Evolutionary conservation across 108 stramenopile species (phyloP).

Genomic region (Nitzschia putrida): DNA sequence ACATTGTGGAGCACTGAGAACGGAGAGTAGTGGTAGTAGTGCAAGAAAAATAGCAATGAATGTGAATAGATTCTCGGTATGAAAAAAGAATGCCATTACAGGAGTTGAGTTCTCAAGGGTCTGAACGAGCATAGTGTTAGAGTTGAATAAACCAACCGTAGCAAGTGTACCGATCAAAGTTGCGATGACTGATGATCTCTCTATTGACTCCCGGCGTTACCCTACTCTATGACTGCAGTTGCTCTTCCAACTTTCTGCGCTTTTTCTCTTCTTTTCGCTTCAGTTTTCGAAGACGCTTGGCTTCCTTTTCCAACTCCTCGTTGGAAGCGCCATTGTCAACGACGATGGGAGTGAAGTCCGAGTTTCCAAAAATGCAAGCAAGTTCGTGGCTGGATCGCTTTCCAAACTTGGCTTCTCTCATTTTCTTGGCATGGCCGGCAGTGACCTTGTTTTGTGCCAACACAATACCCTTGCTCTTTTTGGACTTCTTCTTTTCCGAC

Average conservation of each 20-base stretch:
- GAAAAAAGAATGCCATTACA: no score
- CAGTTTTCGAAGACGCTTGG: conserved; percentile 12
- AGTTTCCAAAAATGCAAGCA: conserved; percentile 71
- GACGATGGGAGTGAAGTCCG: conserved; percentile 1
- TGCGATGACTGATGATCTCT: no score
- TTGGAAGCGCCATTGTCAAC: background rate
- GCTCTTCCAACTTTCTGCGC: background rate
- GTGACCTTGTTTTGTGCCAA: conserved; percentile 78
- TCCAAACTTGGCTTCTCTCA: conserved; percentile 80
- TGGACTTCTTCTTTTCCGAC: conserved; percentile 7
- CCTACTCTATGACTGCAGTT: no score
- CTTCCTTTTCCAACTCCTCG: conserved; percentile 7
- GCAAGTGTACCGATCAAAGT: no score
- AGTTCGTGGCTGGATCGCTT: conserved; percentile 67
- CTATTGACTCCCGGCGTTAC: no score
- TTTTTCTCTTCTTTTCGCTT: conserved; percentile 41
- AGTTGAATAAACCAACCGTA: no score
- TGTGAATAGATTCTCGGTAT: no score
- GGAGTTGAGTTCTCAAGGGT: no score
- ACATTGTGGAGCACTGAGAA: no score
- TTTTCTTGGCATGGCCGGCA: conserved; percentile 77
- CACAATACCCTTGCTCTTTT: conserved; percentile 43
- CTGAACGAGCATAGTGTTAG: no score
- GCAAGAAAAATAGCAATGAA: no score
- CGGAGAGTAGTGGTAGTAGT: no score